phyloP scores from a whole-genome alignment of 139 green algal species.

The Chlamydomonas eustigma region DNA sequence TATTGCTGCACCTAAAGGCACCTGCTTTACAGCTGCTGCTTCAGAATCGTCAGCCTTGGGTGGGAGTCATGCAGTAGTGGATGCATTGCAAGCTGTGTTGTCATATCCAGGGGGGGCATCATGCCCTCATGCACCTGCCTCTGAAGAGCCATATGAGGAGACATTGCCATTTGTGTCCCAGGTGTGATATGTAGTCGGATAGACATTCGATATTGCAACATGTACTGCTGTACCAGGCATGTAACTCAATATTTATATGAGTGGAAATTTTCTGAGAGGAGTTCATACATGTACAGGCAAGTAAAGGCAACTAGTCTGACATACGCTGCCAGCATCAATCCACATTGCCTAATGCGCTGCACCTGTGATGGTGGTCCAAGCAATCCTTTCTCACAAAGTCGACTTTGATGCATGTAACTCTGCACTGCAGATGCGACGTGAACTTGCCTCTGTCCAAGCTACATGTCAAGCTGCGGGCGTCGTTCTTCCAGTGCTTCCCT shows the following conservation, averaged over 20 bases:
- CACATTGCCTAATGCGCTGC: no score
- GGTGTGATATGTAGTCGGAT: no score
- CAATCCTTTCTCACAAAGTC: no score
- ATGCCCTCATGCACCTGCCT: not conserved
- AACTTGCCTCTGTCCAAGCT: conserved; percentile 48
- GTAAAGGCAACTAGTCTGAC: no score
- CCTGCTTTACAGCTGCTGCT: conserved; percentile 4
- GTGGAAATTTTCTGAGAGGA: no score
- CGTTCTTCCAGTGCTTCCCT: conserved; percentile 9
- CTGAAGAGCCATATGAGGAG: conserved; percentile 51
- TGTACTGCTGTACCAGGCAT: no score
- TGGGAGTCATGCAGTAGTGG: not conserved
- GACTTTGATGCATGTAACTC: no score
- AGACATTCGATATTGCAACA: no score
- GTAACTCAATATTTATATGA: no score
- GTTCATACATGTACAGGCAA: no score
- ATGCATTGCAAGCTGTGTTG: conserved; percentile 2
- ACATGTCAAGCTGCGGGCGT: conserved; percentile 27
- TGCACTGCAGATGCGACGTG: conserved; percentile 46
- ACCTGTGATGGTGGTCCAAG: no score
- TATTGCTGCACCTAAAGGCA: not conserved
- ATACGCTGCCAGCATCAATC: no score
- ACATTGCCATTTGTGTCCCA: not conserved
- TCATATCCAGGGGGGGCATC: not conserved
- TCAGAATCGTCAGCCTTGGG: not conserved